Conservation (phyloP, 2,329 filamentous ascomycete genomes). For the Monosporascus sp. region DNA sequence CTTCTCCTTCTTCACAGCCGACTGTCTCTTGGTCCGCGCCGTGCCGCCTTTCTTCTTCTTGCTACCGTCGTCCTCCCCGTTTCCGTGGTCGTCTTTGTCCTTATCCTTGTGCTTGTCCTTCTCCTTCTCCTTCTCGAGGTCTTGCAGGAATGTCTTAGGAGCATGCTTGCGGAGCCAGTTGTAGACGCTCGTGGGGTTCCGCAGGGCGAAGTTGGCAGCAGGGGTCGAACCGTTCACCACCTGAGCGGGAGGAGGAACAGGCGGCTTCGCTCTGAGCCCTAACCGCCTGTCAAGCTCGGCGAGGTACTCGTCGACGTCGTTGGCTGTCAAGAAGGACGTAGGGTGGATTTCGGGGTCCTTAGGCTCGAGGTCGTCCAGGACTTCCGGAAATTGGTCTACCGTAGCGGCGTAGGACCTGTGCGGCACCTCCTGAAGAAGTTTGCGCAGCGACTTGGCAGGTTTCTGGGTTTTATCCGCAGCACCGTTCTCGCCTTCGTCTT, state of each 20-base stretch:
- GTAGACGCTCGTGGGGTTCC: conserved; percentile 87
- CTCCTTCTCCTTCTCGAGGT: conserved; percentile 52
- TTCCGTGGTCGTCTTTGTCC: conserved; percentile 35
- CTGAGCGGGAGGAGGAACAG: conserved; percentile 45
- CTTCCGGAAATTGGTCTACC: conserved; percentile 57
- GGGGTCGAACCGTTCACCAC: conserved; percentile 27
- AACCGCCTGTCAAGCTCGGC: conserved; percentile 54
- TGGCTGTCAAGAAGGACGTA: conserved; percentile 60
- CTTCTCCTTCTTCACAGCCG: conserved; percentile 16
- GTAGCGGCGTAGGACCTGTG: conserved; percentile 49
- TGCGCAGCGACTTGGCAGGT: conserved; percentile 43
- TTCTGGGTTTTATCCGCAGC: conserved; percentile 33
- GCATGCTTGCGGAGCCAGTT: conserved; percentile 89
- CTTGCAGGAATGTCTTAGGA: conserved; percentile 79
- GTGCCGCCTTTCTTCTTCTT: conserved; percentile 25
- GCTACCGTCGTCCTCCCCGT: conserved; percentile 34
- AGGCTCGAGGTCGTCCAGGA: conserved; percentile 44
- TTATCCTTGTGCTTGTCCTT: conserved; percentile 32
- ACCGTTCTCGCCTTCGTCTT: conserved; percentile 35
- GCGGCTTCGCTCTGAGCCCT: conserved; percentile 39
- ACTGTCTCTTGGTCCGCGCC: conserved; percentile 34
- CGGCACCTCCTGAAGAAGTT: conserved; percentile 48
- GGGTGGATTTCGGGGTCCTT: conserved; percentile 51
- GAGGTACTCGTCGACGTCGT: conserved; percentile 71
- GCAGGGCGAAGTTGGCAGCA: conserved; percentile 47